A percentile compares a stretch with the other conserved stretches of the same genome.
These are phyloP conservation scores for Escovopsis sp. DNA, from an alignment of 2,329 filamentous ascomycete genomes.

Conservation along the genomic window DNA sequence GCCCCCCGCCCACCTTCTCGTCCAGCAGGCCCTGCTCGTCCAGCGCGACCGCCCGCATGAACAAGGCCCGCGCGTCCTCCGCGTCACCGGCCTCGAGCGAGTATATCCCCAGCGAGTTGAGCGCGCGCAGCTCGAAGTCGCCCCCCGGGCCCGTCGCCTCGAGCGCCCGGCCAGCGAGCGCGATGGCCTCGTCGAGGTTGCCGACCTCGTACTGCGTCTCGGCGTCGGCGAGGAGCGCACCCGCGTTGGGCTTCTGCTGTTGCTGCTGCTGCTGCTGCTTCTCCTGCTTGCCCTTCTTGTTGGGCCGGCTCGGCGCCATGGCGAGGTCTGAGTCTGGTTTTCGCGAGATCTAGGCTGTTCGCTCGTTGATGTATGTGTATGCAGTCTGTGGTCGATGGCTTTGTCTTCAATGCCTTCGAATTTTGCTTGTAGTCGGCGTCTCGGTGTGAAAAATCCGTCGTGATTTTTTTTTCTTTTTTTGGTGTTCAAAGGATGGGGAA, in stretches of 20 bases:
- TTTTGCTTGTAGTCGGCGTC: no score
- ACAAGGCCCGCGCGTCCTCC: slow-evolving; percentile 57
- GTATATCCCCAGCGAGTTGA: slow-evolving; percentile 70
- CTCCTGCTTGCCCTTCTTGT: slow-evolving; percentile 22
- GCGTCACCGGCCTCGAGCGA: slow-evolving; percentile 70
- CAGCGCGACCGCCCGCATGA: slow-evolving; percentile 56
- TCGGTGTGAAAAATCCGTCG: no score
- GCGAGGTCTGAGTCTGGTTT: slow-evolving; percentile 1
- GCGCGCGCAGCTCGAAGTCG: slow-evolving; percentile 44
- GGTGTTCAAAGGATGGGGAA: no score
- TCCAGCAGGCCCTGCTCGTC: slow-evolving; percentile 61
- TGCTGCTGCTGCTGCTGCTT: no score
- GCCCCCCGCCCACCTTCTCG: slow-evolving; percentile 62
- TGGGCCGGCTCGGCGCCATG: slow-evolving; percentile 29
- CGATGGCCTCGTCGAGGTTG: slow-evolving; percentile 25
- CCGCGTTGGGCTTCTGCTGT: slow-evolving; percentile 11
- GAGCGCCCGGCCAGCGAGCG: slow-evolving; percentile 28
- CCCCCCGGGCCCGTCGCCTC: slow-evolving; percentile 28
- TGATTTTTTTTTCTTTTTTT: no score
- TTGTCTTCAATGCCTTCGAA: no score
- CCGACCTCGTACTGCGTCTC: slow-evolving; percentile 28
- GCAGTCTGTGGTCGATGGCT: no score
- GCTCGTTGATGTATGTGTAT: no score
- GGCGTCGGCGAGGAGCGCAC: slow-evolving; percentile 23
- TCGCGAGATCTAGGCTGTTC: no score